Evolutionary conservation across 2,329 filamentous ascomycete species (phyloP), one percentile per base, ranked within the genome.

Genomic region (Chaetomiaceae sp.): DNA sequence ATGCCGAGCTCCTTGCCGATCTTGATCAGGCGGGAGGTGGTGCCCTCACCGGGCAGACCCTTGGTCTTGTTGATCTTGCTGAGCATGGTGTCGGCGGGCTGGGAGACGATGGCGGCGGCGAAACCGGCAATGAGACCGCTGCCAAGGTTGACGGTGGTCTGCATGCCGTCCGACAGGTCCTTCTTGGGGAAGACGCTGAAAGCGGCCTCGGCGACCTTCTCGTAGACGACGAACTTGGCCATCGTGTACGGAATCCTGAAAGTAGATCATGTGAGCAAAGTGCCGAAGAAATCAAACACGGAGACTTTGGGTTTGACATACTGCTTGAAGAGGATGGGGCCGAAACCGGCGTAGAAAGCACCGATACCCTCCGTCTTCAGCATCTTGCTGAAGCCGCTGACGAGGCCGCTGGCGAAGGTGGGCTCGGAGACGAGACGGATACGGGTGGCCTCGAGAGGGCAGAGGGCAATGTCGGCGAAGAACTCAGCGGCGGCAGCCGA

Each of bases 31-130:
- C 86, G 82, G 68, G 71, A 74, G 63, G 78, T 79, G 61, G 84
- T 89, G 63, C 86, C 78, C 75, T 90, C 85, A 71, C 86, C 86
- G 56, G 86, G 85, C 53, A 78, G 71, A 70, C 84, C 86, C 72
- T 84, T 82, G 69, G 83, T 86, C 83, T 89, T 90, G 83, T 90
- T 90, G 76, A 90, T 89, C 79, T 88, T 89, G 72, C 75, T 81
- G 59, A 90, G 80, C 85, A 90, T 89, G 63, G 86, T 90, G 68
- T 90, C 86, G 64, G 86, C 86, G 59, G 86, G 86, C 73, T 90
- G 86, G 53, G 86, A 90, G 64, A 90, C 77, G 62, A 88, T 65
- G 64, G 86, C 86, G 58, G 86, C 86, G 60, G 85, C 85, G 71
- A 90, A 85, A 81, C 86, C 85, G 86, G 62, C 61, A 32, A 61